phyloP scores from a whole-genome alignment of 495 filamentous ascomycete species.

The Hyaloscypha bicolor region DNA sequence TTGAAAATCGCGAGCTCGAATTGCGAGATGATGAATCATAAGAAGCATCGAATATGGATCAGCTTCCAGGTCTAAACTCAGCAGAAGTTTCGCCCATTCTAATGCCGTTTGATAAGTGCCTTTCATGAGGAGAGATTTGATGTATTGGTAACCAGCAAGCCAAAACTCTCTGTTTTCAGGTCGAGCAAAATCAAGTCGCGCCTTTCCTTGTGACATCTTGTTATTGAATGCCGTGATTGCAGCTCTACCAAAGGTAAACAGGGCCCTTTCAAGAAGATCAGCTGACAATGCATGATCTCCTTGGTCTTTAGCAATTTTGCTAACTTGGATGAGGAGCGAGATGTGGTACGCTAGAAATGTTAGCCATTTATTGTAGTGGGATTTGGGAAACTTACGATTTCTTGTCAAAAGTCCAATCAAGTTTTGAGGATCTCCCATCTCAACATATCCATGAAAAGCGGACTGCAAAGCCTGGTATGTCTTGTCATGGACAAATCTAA shows the following conservation, averaged over 20 bases:
- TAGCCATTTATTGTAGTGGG: constrained; percentile 11
- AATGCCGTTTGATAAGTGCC: constrained; percentile 92
- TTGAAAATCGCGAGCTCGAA: constrained; percentile 75
- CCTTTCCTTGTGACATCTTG: constrained; percentile 76
- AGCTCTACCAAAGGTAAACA: constrained; percentile 91
- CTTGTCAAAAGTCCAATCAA: constrained; percentile 47
- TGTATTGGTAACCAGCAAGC: constrained; percentile 86
- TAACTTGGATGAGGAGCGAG: constrained; percentile 89
- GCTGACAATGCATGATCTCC: constrained; percentile 81
- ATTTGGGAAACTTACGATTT: constrained; percentile 39
- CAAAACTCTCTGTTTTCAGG: constrained; percentile 91
- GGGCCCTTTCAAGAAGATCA: constrained; percentile 86
- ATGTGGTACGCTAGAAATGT: constrained; percentile 71
- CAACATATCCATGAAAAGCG: constrained; percentile 77
- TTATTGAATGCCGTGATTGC: constrained; percentile 76
- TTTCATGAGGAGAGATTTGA: constrained; percentile 79
- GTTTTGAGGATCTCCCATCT: constrained; percentile 76
- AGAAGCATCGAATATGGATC: constrained; percentile 85
- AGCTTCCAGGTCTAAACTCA: constrained; percentile 68
- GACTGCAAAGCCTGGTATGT: constrained; percentile 76
- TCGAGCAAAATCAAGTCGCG: constrained; percentile 73
- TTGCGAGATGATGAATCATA: constrained; percentile 77
- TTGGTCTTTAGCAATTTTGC: constrained; percentile 87
- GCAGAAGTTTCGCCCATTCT: constrained; percentile 87
- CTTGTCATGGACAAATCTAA: constrained; percentile 73